Evolutionary conservation across 805 yeast genomes (phyloP).

Genomic region (Blastobotrys americana): DNA sequence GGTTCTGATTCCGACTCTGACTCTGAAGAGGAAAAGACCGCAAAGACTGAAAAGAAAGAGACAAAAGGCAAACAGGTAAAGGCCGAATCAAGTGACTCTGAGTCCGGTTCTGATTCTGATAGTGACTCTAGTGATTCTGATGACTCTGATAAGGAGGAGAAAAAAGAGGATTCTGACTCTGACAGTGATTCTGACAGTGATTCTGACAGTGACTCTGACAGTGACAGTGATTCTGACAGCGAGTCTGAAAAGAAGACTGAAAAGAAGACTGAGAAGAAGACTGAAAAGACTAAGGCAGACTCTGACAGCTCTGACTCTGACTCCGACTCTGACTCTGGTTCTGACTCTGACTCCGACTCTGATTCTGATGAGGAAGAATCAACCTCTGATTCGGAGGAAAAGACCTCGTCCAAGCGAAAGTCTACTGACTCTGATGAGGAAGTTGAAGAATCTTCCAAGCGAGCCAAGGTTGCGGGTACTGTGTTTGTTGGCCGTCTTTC

Average conservation of each 20-base stretch:
- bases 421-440: conserved; percentile 31
- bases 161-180: conserved; percentile 43
- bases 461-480: conserved; percentile 64
- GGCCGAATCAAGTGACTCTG: conserved; percentile 22
- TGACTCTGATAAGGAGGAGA: conserved; percentile 35
- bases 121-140: conserved; percentile 13
- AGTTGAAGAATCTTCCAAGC: conserved; percentile 22
- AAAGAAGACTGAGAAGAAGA: conserved; percentile 16
- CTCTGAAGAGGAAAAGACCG: conserved; percentile 30
- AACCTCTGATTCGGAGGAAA: conserved; percentile 35
- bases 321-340: conserved; percentile 20
- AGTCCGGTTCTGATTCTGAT: conserved; percentile 25
- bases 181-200: conserved; percentile 20
- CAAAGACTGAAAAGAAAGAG: conserved; percentile 51
- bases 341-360: conserved; percentile 26
- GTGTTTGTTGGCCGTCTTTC: conserved; percentile 95
- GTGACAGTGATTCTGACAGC: conserved; percentile 23
- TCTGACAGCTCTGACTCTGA: conserved; percentile 27
- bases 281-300: conserved; percentile 15
- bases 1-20: conserved; percentile 26
- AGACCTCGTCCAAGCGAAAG: conserved; percentile 47
- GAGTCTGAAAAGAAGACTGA: conserved; percentile 12
- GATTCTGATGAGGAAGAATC: conserved; percentile 23
- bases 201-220: conserved; percentile 21
- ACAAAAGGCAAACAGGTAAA: conserved; percentile 31